Percentiles rank a stretch among this genome's conserved stretches.
Evolutionary conservation across 441 rosid species (phyloP).

Genomic region (Bocquillonia castaneifolia): DNA sequence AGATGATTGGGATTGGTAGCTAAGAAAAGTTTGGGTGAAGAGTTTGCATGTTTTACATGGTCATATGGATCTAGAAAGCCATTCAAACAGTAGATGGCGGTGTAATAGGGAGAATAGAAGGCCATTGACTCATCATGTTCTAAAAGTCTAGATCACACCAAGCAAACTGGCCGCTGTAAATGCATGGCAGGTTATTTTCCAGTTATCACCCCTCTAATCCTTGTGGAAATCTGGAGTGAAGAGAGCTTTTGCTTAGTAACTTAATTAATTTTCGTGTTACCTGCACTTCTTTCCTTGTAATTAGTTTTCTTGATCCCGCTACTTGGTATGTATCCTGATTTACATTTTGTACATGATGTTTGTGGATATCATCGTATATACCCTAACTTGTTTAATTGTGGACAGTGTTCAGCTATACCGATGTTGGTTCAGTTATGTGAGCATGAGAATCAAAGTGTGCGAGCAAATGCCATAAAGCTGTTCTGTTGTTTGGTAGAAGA

Average conservation of each 20-base stretch:
- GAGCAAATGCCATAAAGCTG: constrained; percentile 54
- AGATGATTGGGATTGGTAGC: constrained; percentile 9
- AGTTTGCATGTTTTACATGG: not conserved
- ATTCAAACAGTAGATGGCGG: not conserved
- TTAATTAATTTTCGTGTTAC: not conserved
- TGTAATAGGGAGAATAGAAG: not conserved
- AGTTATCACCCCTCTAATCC: constrained; percentile 8
- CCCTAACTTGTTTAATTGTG: constrained; percentile 23
- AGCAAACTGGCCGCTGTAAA: not conserved
- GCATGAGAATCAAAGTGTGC: constrained; percentile 32
- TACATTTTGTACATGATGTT: too few relatives aligned
- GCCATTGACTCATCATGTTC: not conserved
- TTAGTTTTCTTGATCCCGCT: constrained; percentile 4
- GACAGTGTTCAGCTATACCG: constrained; percentile 50
- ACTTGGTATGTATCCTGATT: not conserved
- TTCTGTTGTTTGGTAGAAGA: constrained; percentile 45
- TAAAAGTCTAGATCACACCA: not conserved
- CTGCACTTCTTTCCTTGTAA: not conserved
- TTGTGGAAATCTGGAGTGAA: constrained; percentile 10
- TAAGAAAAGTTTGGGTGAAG: too few relatives aligned
- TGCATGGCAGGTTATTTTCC: constrained; percentile 10
- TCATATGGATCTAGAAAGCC: constrained; percentile 1
- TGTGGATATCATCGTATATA: constrained; percentile 15
- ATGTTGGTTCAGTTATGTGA: constrained; percentile 47
- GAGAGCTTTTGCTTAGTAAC: not conserved